Base-by-base conservation (phyloP, 257 asterid species). In the Jaltomata sinuosa region DNA sequence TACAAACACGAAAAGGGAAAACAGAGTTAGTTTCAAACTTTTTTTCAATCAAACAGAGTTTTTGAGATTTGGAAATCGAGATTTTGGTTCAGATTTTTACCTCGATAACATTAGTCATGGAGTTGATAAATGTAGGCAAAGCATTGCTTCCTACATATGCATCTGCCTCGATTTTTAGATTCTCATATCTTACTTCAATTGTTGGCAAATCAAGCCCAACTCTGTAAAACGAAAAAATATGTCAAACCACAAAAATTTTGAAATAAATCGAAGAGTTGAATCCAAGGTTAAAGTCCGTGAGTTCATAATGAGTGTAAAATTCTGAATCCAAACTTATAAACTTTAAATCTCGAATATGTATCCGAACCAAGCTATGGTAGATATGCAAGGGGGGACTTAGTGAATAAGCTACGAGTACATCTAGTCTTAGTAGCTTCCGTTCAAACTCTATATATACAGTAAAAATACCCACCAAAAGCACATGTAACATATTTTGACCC, bases 191-290 rank as follows among this genome's bases (percentile, higher is more conserved):
- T 49, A 86, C 86, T 83, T 83, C 88, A 59, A 83, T 83, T 6
- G 83, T 50, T 34, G 86, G 86, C 88, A 82, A 76, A 45, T 82
- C 79, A 71, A 85, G 55, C 11, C 88, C 85, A 74, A 85, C 88
- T 74, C 85, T 85, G 84, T 25, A 42, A 38, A 49, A 31, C 50
- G 74, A 40, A 47, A 2, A 50, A 19, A 67, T 25, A 53, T 27
- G 81, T 16, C 42, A 76, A 49, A 76, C 15, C 15, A 47, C 12
- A 45, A 5, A 74, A 25, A 0, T 0, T 0, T 74, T 74, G 22
- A 32, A 67, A 34, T 65, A 34, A 67, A 18, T 21, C 5, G 11
- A 9, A 8, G 25, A 32, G 77, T 67, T 4, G 10, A 18, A 34
- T 34, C 5, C 42, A 67, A 0, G 47, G 34, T 67, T 67, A 15